Base-by-base conservation (phyloP, 2,329 filamentous ascomycete genomes). In the Dothistroma septosporum region DNA sequence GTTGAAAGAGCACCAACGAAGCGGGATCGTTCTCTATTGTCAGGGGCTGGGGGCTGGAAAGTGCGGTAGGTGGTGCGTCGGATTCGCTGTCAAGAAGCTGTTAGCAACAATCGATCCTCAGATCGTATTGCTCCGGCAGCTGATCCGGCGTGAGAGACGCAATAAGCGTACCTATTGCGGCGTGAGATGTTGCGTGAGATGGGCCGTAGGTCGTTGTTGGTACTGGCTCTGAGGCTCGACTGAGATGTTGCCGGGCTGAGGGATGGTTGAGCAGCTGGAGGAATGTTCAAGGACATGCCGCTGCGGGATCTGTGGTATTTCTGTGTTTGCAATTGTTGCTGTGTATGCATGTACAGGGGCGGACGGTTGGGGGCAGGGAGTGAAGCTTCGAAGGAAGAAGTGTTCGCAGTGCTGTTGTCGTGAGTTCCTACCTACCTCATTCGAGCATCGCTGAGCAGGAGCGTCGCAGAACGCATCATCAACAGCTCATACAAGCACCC, bases 1-100 rank as follows among this genome's bases (percentile, higher is more conserved):
- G 67, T 50, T 65, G 53, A 61, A 73, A 73, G 46, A 75, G 62
- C 0, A 67, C 70, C 60, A 73, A n/a, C 11, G 50, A 24, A 2
- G 50, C 50, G 2, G 50, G 50, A 53, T 53, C 50, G 31, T 53
- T 28, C 24, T 53, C 50, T 44, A 16, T 19, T 19, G 41, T n/a
- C n/a, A 16, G 14, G 8, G 41, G 41, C 41, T n/a, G 14, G 14
- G 14, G 41, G n/a, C 14, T n/a, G 41, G 41, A 9, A 44, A 16
- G 41, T 9, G 41, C n/a, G 41, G 16, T 8, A 19, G n/a, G 41
- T 19, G 41, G 41, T n/a, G 41, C 14, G 41, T 44, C 14, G 41
- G 41, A 44, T 19, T 44, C 41, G 41, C 41, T 44, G 16, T n/a
- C 1, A 19, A 44, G n/a, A 6, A 16, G n/a, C 4, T 37, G 33